Evolutionary conservation across 208 protist genomes (phyloP).

Genomic region (Zelonia costaricensis): DNA sequence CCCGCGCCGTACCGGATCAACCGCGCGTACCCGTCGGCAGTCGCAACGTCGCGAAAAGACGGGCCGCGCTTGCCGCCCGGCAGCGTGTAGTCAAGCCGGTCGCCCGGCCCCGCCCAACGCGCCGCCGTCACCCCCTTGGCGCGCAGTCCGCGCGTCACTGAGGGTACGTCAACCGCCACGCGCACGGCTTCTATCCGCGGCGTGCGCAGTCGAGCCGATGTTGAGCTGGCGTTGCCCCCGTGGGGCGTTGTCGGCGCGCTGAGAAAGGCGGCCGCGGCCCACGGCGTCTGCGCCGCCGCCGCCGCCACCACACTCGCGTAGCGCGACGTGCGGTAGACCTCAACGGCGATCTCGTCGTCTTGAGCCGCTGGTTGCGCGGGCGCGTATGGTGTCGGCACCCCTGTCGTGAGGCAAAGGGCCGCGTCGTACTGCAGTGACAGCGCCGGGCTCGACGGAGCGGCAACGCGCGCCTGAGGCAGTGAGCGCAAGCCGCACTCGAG

Average conservation of each 20-base stretch:
- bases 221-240: too few relatives aligned
- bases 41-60: too few relatives aligned
- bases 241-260: neutral
- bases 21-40: too few relatives aligned
- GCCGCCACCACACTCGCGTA: constrained; percentile 14
- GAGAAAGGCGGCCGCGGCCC: constrained; percentile 6
- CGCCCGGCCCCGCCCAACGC: too few relatives aligned
- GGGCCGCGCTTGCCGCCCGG: too few relatives aligned
- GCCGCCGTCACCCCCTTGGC: too few relatives aligned
- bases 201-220: too few relatives aligned
- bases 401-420: neutral
- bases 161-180: too few relatives aligned
- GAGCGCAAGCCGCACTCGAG: constrained; percentile 6
- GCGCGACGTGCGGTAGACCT: constrained; percentile 1
- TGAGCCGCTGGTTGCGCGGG: neutral
- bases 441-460: neutral
- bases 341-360: neutral
- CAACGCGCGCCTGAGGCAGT: constrained; percentile 3
- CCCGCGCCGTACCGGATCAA: too few relatives aligned
- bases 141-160: too few relatives aligned
- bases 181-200: too few relatives aligned
- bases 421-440: constrained; percentile 10
- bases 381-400: neutral
- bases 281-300: constrained; percentile 14
- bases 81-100: too few relatives aligned